Evolutionary conservation across 2,329 filamentous ascomycete genomes (phyloP), one percentile per base, ranked within the genome.

Genomic region (Aspergillus persii): DNA sequence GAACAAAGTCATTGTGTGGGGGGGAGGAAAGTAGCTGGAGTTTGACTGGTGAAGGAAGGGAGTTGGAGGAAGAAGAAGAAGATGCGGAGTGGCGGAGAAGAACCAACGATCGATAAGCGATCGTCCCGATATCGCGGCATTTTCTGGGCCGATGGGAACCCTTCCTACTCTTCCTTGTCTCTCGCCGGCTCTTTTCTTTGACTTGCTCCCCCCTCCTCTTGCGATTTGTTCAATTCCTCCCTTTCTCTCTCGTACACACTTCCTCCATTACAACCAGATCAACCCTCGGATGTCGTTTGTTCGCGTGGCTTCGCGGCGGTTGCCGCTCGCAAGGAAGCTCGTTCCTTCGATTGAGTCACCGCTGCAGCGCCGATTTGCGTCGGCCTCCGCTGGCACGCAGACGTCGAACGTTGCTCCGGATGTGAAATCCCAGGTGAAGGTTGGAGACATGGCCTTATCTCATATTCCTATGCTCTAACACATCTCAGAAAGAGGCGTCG

Each of bases 401-500:
- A 41, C 36, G 36, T n/a, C 36, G 12, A 41, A 41, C 62, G 64
- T 66, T 41, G 56, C 70, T 52, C 64, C 69, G 57, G 63, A 72
- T 69, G 65, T 65, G 54, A 70, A 72, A 60, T 49, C 61, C 12
- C 68, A 71, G 58, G 61, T 64, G 18, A 61, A 67, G 61, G 71
- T 74, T 63, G 52, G 27, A 29, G 9, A 18, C 39, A 6, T n/a
- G 15, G 33, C 6, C 3, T 27, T 47, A 8, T 8, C 2, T 1
- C 12, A 3, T 9, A 15, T 0, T 6, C 7, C 7, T 23, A 66
- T 4, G 12, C 61, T n/a, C 61, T n/a, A 11, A 12, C 31, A 15
- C 51, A 36, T 54, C 33, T 23, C 6, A 84, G 79, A 78, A 77
- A 67, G 79, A 84, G 69, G 71, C 77, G 26, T 68, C 74, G 2